These are phyloP conservation scores for Penicillium canescens DNA, from an alignment of 495 filamentous ascomycete genomes.

Conservation along the genomic window DNA sequence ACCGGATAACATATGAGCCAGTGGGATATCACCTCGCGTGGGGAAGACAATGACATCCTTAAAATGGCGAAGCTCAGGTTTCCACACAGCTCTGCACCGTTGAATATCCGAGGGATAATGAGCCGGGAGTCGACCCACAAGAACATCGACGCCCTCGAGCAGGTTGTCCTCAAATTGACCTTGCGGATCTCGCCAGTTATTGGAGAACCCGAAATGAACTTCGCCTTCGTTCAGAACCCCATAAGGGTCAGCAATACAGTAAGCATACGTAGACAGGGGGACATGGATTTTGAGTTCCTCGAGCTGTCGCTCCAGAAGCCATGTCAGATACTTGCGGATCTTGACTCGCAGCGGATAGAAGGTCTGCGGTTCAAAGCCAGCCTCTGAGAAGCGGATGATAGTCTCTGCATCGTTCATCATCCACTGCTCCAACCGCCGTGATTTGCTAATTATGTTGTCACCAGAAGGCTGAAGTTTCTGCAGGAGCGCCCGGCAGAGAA, in stretches of 20 bases:
- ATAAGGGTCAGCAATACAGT: constrained; percentile 80
- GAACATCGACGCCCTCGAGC: constrained; percentile 68
- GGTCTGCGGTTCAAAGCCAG: constrained; percentile 63
- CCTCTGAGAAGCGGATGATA: constrained; percentile 43
- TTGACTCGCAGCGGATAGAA: constrained; percentile 60
- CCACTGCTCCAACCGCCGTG: constrained; percentile 38
- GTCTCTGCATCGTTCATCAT: constrained; percentile 31
- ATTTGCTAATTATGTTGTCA: constrained; percentile 22
- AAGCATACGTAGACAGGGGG: constrained; percentile 72
- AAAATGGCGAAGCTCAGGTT: constrained; percentile 67
- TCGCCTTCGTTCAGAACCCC: constrained; percentile 71
- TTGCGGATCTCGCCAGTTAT: constrained; percentile 52
- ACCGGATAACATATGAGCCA: constrained; percentile 82
- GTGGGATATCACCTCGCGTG: constrained; percentile 62
- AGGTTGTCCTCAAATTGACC: constrained; percentile 61
- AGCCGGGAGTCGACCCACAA: constrained; percentile 85
- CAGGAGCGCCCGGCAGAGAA: constrained; percentile 37
- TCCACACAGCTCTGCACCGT: constrained; percentile 62
- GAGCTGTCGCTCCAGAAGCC: constrained; percentile 55
- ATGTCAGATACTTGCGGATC: constrained; percentile 53
- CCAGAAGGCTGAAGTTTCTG: constrained; percentile 37
- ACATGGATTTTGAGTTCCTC: constrained; percentile 71
- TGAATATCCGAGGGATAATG: constrained; percentile 84
- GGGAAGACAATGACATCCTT: constrained; percentile 89
- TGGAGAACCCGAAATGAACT: constrained; percentile 79